These are phyloP conservation scores for Austroboletus eburneus DNA, from an alignment of 768 basidiomycete genomes.

Conservation along the genomic window DNA sequence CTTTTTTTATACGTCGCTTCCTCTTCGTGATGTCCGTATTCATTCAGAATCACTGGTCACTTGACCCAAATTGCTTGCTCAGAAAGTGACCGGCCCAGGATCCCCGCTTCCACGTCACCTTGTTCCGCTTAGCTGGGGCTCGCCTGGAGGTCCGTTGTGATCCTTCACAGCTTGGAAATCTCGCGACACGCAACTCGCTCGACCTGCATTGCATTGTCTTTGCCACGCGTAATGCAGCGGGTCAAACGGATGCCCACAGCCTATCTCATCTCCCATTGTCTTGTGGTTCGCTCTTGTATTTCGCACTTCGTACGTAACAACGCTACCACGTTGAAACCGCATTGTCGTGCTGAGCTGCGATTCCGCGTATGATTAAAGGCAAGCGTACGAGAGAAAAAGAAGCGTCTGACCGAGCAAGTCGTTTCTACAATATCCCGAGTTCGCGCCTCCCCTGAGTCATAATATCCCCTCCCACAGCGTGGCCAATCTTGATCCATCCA, in stretches of 20 bases:
- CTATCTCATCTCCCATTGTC: slow-evolving; percentile 19
- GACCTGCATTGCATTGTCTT: slow-evolving; percentile 8
- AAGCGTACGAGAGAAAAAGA: slow-evolving; percentile 1
- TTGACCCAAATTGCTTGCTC: background rate
- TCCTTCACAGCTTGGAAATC: slow-evolving; percentile 19
- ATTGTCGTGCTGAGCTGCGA: slow-evolving; percentile 11
- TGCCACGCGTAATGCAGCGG: no score
- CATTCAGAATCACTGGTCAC: no score
- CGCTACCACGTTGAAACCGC: slow-evolving; percentile 23
- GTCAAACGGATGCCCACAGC: no score
- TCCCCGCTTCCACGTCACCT: slow-evolving; percentile 11
- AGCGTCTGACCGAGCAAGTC: slow-evolving; percentile 1
- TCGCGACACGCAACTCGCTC: no score
- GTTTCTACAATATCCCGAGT: slow-evolving; percentile 14
- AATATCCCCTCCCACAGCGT: slow-evolving; percentile 19
- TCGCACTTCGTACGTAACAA: slow-evolving; percentile 22
- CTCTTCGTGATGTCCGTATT: no score
- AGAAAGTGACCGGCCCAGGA: background rate
- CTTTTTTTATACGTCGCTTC: no score
- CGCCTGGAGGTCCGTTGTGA: slow-evolving; percentile 19
- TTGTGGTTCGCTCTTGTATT: background rate
- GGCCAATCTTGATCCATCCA: slow-evolving; percentile 30
- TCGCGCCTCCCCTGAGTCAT: slow-evolving; percentile 16
- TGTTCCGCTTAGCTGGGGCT: slow-evolving; percentile 16
- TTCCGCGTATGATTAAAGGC: slow-evolving; percentile 1